These are phyloP conservation scores for Suillus paluster DNA, from an alignment of 768 basidiomycete genomes.

Conservation along the genomic window DNA sequence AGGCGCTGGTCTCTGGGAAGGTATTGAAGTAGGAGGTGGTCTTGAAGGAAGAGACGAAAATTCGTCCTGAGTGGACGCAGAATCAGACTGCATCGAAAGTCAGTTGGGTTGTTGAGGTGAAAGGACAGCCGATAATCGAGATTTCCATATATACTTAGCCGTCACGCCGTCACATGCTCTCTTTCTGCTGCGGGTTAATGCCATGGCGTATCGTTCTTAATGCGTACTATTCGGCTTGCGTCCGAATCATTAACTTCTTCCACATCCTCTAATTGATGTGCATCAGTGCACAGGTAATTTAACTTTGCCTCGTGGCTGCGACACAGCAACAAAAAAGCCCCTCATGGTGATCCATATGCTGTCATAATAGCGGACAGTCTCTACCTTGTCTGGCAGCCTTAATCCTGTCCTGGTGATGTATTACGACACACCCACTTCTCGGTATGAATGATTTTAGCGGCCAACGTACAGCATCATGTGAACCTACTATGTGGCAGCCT, in stretches of 20 bases:
- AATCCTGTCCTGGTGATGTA: not conserved
- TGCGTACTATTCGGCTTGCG: not conserved
- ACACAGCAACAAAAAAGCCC: not conserved
- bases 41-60: conserved; percentile 13
- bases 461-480: not conserved
- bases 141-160: conserved; percentile 38
- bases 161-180: conserved; percentile 26
- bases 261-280: too few species aligned
- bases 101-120: conserved; percentile 19
- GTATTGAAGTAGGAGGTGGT: not conserved
- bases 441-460: not conserved
- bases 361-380: not conserved
- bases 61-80: conserved; percentile 16
- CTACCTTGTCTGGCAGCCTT: not conserved
- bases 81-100: conserved; percentile 27
- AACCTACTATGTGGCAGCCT: not conserved
- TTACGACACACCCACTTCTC: not conserved
- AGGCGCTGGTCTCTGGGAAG: conserved; percentile 15
- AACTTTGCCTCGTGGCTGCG: not conserved
- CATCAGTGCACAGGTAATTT: not conserved
- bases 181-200: not conserved
- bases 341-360: not conserved
- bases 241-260: not conserved
- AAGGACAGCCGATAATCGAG: conserved; percentile 33
- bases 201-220: not conserved